Percentiles rank a stretch among this genome's conserved stretches.
These are phyloP conservation scores for Cryptococcus sp. DNA, from an alignment of 1,284 basidiomycete genomes.

Conservation along the genomic window DNA sequence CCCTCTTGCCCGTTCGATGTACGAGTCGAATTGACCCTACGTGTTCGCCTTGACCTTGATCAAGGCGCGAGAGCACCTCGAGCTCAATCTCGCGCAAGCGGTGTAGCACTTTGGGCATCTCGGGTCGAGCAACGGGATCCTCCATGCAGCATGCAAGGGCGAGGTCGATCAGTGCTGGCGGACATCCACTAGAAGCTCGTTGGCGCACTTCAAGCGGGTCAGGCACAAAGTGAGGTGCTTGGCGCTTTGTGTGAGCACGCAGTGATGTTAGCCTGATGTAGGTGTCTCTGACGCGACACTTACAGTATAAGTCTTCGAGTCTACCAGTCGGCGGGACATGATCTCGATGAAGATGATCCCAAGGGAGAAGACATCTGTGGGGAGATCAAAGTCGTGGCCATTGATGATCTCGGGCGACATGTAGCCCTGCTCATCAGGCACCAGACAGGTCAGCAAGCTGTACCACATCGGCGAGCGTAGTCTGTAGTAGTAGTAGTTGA, in stretches of 20 bases:
- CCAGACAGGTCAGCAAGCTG: constrained; percentile 3
- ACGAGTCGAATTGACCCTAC: constrained; percentile 73
- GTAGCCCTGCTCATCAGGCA: constrained; percentile 36
- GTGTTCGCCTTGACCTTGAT: constrained; percentile 61
- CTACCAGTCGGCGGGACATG: constrained; percentile 77
- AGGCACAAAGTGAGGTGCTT: constrained; percentile 74
- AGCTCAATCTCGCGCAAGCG: constrained; percentile 75
- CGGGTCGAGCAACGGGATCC: constrained; percentile 71
- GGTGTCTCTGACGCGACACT: constrained; percentile 4
- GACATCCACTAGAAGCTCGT: constrained; percentile 74
- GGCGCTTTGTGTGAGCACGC: constrained; percentile 54
- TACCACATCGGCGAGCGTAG: no score
- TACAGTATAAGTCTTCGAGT: constrained; percentile 68
- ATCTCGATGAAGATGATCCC: constrained; percentile 94
- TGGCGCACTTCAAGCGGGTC: constrained; percentile 72
- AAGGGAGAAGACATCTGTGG: constrained; percentile 91
- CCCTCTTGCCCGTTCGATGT: constrained; percentile 60
- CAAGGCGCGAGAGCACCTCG: constrained; percentile 69
- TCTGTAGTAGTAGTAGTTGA: neutral
- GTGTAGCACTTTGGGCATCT: constrained; percentile 72
- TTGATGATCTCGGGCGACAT: constrained; percentile 83
- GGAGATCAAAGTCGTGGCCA: constrained; percentile 86
- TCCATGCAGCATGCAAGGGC: constrained; percentile 74
- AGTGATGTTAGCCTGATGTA: no score
- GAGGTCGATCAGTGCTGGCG: constrained; percentile 72